phyloP scores from a whole-genome alignment of 306 rosid genomes.

The Vicia faba region DNA sequence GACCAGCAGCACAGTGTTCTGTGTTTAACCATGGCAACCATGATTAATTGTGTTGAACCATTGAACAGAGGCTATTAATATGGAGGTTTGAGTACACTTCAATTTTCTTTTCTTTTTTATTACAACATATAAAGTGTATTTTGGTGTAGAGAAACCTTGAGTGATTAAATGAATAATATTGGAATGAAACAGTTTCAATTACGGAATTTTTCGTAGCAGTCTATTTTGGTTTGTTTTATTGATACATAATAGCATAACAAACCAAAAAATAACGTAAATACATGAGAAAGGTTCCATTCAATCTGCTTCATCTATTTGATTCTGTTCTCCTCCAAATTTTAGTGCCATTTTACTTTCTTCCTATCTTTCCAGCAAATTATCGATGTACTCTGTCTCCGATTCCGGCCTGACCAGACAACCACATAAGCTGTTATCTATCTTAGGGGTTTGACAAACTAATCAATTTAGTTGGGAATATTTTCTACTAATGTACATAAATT shows the following conservation, averaged over 20 bases:
- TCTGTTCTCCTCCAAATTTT: background rate
- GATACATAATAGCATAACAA: too few species aligned
- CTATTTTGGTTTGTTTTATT: too few species aligned
- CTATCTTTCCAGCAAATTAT: background rate
- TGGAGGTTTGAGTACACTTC: background rate
- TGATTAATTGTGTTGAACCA: background rate
- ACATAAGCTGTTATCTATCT: background rate
- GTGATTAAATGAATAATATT: background rate
- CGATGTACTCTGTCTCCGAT: background rate
- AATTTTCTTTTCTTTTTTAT: background rate
- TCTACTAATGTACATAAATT: background rate
- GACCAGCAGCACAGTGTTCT: conserved; percentile 68
- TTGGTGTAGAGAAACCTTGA: background rate
- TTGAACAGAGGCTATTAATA: background rate
- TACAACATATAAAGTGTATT: conserved; percentile 4
- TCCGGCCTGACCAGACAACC: background rate
- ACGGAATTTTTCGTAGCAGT: too few species aligned
- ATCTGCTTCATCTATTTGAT: too few species aligned
- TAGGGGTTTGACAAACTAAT: background rate
- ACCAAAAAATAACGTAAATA: background rate
- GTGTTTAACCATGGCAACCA: conserved; percentile 22
- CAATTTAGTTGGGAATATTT: background rate
- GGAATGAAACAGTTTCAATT: too few species aligned
- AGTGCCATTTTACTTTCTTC: background rate
- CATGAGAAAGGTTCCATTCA: background rate